Evolutionary conservation across 2,329 filamentous ascomycete species (phyloP).

Genomic region (Pseudogymnoascus sp.): DNA sequence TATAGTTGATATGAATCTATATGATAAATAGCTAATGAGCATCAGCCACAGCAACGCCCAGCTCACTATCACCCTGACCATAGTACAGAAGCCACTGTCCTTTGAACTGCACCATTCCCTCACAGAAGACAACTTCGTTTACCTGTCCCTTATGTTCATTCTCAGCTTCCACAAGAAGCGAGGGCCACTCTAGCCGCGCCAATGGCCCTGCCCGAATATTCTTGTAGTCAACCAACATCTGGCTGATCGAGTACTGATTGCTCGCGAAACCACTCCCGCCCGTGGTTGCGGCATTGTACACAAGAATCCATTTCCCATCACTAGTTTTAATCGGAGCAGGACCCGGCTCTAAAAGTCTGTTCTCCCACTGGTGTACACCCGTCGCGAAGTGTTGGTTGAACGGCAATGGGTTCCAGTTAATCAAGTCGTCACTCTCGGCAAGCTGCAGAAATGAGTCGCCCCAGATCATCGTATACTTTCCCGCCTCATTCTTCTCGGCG

Average conservation of each 20-base stretch:
- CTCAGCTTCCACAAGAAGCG: constrained; percentile 21
- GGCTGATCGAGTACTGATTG: constrained; percentile 25
- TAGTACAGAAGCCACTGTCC: constrained; percentile 28
- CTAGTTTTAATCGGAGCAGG: constrained; percentile 28
- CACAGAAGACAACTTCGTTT: constrained; percentile 26
- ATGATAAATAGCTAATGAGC: neutral
- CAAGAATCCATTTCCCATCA: constrained; percentile 26
- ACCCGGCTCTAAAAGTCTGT: constrained; percentile 27
- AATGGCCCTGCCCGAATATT: constrained; percentile 20
- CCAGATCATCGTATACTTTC: constrained; percentile 28
- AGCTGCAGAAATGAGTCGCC: constrained; percentile 27
- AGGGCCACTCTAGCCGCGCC: constrained; percentile 25
- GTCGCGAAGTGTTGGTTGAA: constrained; percentile 20
- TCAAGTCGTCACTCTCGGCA: constrained; percentile 24
- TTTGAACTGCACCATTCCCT: constrained; percentile 27
- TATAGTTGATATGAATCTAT: neutral
- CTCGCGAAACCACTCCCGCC: constrained; percentile 21
- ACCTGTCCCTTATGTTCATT: constrained; percentile 27
- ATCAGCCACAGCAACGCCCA: neutral
- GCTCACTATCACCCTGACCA: constrained; percentile 20
- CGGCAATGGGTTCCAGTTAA: constrained; percentile 24
- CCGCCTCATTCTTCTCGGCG: constrained; percentile 22
- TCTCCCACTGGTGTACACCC: constrained; percentile 25
- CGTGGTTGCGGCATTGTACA: constrained; percentile 25
- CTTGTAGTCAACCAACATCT: constrained; percentile 28